These are phyloP conservation scores for Pleurotus eryngii DNA, from an alignment of 768 basidiomycete genomes.

Conservation along the genomic window DNA sequence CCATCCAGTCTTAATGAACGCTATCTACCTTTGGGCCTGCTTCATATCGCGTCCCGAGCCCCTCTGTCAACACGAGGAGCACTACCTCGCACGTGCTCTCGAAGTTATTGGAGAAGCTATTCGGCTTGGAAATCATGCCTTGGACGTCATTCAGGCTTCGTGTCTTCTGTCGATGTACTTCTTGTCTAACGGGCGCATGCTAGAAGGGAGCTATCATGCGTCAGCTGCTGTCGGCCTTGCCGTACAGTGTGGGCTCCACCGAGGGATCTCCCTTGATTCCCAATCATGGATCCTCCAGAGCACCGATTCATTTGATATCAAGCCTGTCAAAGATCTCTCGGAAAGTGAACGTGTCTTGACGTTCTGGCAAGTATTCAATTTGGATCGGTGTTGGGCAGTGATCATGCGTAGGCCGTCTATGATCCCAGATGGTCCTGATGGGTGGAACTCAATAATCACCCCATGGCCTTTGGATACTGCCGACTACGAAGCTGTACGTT, in stretches of 20 bases:
- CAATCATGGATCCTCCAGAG: constrained; percentile 26
- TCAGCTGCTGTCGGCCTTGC: constrained; percentile 72
- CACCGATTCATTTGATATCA: constrained; percentile 42
- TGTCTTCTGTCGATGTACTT: constrained; percentile 76
- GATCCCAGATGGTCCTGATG: constrained; percentile 60
- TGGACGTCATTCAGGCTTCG: constrained; percentile 76
- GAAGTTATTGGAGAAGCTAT: constrained; percentile 64
- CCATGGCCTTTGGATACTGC: constrained; percentile 76
- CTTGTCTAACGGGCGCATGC: constrained; percentile 67
- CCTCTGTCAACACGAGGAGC: constrained; percentile 67
- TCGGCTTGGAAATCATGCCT: constrained; percentile 45
- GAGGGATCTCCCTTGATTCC: constrained; percentile 30
- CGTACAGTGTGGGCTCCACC: constrained; percentile 70
- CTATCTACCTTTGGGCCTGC: constrained; percentile 82
- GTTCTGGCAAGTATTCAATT: constrained; percentile 82
- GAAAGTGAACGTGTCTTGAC: constrained; percentile 71
- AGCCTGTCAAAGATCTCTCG: constrained; percentile 55
- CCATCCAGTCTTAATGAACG: constrained; percentile 75
- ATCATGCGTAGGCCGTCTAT: constrained; percentile 64
- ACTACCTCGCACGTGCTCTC: constrained; percentile 64
- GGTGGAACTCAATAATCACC: constrained; percentile 58
- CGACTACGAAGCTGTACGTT: constrained; percentile 68
- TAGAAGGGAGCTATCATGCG: constrained; percentile 79
- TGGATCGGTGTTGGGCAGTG: constrained; percentile 81
- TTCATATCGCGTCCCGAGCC: constrained; percentile 72